A percentile compares a stretch with the other conserved stretches of the same genome.
Evolutionary conservation across 225 moss, liverwort and hornwort genomes (phyloP).

Genomic region (Neckera pumila): DNA sequence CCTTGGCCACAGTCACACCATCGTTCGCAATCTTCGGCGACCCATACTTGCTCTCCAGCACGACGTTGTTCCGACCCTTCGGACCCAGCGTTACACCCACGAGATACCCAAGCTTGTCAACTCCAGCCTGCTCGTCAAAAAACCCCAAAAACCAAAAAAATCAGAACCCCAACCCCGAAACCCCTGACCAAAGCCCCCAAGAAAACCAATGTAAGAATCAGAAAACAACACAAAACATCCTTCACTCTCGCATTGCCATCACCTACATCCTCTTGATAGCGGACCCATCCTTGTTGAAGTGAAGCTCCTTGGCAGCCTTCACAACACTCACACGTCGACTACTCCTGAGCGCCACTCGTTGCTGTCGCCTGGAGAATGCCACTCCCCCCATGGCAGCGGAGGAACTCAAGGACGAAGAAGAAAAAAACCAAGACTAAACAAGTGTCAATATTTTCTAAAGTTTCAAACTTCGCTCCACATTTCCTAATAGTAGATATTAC

Average conservation of each 20-base stretch:
- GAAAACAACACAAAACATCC: not conserved
- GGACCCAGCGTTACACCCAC: conserved; percentile 93
- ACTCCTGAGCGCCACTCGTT: not conserved
- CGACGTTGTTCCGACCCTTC: conserved; percentile 80
- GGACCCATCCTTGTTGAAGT: conserved; percentile 92
- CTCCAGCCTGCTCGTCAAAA: conserved; percentile 58
- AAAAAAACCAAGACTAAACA: not conserved
- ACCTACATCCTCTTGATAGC: conserved; percentile 98
- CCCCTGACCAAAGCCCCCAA: not conserved
- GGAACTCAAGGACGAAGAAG: conserved; percentile 31
- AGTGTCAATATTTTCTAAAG: not conserved
- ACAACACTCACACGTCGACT: conserved; percentile 3
- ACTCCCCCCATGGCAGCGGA: conserved; percentile 48
- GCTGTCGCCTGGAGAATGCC: conserved; percentile 10
- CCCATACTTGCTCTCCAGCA: conserved; percentile 97
- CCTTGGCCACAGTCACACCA: conserved; percentile 94
- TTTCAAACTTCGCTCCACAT: not conserved
- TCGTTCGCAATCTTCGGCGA: conserved; percentile 99
- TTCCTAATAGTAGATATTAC: not conserved
- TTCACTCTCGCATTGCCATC: not conserved
- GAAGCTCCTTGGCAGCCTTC: conserved; percentile 76
- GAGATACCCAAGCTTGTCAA: conserved; percentile 88
- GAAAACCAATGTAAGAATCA: not conserved
- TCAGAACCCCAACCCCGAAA: not conserved
- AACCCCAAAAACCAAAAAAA: not conserved